Evolutionary conservation across 306 rosid species (phyloP).

Genomic region (Amphicarpaea edgeworthii): DNA sequence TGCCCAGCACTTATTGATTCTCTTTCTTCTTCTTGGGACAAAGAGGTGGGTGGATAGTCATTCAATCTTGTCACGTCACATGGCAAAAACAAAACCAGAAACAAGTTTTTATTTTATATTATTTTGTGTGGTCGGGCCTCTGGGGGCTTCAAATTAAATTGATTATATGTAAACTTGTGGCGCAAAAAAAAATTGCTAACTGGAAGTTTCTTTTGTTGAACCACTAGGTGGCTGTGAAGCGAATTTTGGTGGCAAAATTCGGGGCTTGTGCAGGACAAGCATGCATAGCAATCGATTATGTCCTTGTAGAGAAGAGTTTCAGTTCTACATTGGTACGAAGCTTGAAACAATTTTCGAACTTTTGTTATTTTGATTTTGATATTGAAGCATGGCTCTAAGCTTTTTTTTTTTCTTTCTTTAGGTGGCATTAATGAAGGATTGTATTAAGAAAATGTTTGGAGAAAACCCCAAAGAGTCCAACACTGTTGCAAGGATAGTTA

Average conservation of each 20-base stretch:
- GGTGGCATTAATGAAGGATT: slow-evolving; percentile 59
- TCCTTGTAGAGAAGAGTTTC: slow-evolving; percentile 66
- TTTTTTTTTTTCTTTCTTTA: slow-evolving; percentile 15
- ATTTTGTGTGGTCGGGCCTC: too few species aligned
- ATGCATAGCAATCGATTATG: slow-evolving; percentile 74
- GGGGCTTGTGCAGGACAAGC: slow-evolving; percentile 89
- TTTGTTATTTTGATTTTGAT: slow-evolving; percentile 1
- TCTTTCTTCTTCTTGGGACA: slow-evolving; percentile 66
- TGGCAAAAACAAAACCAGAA: not conserved
- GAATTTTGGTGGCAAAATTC: slow-evolving; percentile 66
- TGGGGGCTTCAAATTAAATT: not conserved
- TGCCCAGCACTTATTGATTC: slow-evolving; percentile 80
- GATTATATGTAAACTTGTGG: not conserved
- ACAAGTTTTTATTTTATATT: too few species aligned
- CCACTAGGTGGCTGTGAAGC: slow-evolving; percentile 61
- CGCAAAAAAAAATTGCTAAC: slow-evolving; percentile 9
- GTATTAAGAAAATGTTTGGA: slow-evolving; percentile 64
- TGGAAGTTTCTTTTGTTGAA: slow-evolving; percentile 32
- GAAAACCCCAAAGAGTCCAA: slow-evolving; percentile 56
- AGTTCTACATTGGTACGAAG: slow-evolving; percentile 58
- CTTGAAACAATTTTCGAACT: not conserved
- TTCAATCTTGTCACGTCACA: not conserved
- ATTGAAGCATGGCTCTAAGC: not conserved
- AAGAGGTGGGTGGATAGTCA: slow-evolving; percentile 58
- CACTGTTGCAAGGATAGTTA: slow-evolving; percentile 65